Evolutionary conservation across 306 rosid genomes (phyloP).

Genomic region (Myrica gale): DNA sequence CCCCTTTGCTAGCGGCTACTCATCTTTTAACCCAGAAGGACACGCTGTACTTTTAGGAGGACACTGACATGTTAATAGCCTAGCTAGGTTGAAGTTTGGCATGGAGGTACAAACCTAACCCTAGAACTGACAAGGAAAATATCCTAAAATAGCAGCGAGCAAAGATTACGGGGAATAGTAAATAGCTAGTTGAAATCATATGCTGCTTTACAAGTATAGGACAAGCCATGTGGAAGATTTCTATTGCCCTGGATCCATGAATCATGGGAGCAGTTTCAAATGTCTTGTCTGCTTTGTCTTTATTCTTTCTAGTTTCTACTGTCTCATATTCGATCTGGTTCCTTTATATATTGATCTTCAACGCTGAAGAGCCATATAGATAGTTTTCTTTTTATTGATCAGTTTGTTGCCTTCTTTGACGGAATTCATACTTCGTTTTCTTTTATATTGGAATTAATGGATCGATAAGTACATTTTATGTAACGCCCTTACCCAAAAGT

Average conservation of each 20-base stretch:
- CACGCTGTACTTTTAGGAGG: background rate
- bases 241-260: background rate
- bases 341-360: background rate
- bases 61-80: background rate
- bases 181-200: background rate
- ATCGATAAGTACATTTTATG: too few relatives aligned
- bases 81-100: background rate
- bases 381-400: background rate
- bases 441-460: background rate
- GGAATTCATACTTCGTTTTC: background rate
- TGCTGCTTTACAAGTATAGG: background rate
- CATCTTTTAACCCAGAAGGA: background rate
- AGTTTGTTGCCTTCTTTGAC: background rate
- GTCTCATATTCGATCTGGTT: background rate
- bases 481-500: too few relatives aligned
- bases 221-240: conserved; percentile 12
- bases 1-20: background rate
- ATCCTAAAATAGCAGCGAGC: too few relatives aligned
- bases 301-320: background rate
- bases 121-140: background rate
- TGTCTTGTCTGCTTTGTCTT: background rate
- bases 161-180: too few relatives aligned
- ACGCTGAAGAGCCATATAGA: too few relatives aligned
- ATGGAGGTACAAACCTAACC: conserved; percentile 3
- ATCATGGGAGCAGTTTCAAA: background rate